Base-by-base conservation (phyloP, 805 yeast species). In the Metschnikowia rubicola region DNA sequence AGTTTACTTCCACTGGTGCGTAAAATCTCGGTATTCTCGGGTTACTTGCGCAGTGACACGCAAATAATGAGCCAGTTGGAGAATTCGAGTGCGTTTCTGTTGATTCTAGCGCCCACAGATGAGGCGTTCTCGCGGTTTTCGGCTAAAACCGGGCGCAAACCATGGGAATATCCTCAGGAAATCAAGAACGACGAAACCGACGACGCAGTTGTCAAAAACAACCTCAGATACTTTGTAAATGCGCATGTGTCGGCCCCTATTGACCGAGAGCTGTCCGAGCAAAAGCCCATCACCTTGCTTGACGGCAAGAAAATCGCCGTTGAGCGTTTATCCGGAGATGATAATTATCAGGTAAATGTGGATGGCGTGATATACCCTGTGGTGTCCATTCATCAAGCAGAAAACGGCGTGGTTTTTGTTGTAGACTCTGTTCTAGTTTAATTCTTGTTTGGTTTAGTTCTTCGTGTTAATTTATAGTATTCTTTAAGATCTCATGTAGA, bases 131-230 rank as follows among this genome's bases (percentile, higher is more conserved):
- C 53, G 15, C 41, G 44, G 12, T 62, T 66, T 48, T 70, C 88
- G 48, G 66, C 66, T 28, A 62, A 69, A 2, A 66, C 67, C 30
- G 65, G 71, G 2, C 59, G 83, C 40, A 88, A 88, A 62, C 96
- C 96, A 17, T 89, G 96, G 96, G 84, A 84, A 60, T 88, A 84
- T 63, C 96, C 96, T 0, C 62, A 59, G 8, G 57, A 70, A 5
- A 68, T 80, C 12, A 71, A 70, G 19, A 71, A 67, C 7, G 67
- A 63, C 30, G 61, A 62, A 1, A 57, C 60, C 19, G 59, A 63
- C 26, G 59, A 56, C 21, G 75, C 74, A 33, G 66, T 75, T 0
- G 74, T 81, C 5, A 61, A 67, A 17, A 58, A 67, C 12, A 88
- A 88, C 62, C 64, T 84, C 32, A 63, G 74, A 44, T 68, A 70